Evolutionary conservation across 495 filamentous ascomycete genomes (phyloP), one percentile per base, ranked within the genome.

Genomic region (Ascobolus immersus): DNA sequence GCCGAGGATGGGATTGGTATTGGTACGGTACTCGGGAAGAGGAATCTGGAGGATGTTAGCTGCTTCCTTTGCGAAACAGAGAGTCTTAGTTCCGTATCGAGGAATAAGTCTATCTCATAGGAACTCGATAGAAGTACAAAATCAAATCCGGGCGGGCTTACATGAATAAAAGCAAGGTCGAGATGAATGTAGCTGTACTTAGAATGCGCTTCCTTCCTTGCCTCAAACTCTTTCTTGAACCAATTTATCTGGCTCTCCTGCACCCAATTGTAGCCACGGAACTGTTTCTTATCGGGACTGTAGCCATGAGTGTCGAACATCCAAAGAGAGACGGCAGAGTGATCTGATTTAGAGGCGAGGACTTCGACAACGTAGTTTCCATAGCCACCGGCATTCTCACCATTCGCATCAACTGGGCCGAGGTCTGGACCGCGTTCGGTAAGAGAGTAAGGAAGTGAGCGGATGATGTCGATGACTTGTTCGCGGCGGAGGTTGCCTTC

Each of bases 331-430:
- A 96, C 57, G 9, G 86, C 86, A 13, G 77, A 86, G 54, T 93
- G 82, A 20, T 68, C 61, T 23, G 73, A 73, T 38, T 55, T 67
- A 19, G 38, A 35, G 2, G 77, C 80, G 32, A 86, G 67, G 13
- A 96, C 61, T 55, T 96, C 89, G 40, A 96, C 64, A 47, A 75
- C 71, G 53, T 94, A 96, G 48, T 96, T 96, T 17, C 86, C 86
- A 21, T 89, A 71, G 8, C 86, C 86, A 40, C 79, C 79, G 37
- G 93, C 67, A 17, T 38, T 34, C 11, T 43, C 39, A 12, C 47
- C 47, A 10, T 49, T 37, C 13, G 17, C 40, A 37, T 49, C 46
- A 4, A 28, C 36, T 7, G 25, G 29, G 26, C 47, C 47, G 21
- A 50, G n/a, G 6, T 69, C 66, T 9, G 86, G 77, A 2, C 86